Evolutionary conservation across 1,284 basidiomycete species (phyloP), one percentile per base, ranked within the genome.

Genomic region (Phylloboletellus chloephorus): DNA sequence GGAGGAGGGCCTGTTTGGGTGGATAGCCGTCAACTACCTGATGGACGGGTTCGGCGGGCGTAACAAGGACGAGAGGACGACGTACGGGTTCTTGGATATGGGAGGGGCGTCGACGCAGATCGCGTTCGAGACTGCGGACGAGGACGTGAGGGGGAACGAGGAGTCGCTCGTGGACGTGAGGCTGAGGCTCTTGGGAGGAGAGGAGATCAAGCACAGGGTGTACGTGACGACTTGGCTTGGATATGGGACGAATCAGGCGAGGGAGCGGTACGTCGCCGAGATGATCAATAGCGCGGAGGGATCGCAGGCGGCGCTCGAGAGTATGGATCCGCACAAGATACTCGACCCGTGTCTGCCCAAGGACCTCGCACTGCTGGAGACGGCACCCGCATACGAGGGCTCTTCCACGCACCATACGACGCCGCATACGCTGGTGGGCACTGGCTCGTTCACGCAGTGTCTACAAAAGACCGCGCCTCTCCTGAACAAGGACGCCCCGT

Each of bases 211-310:
- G 46, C 94, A 97, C 68, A 80, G 85, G 45, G 91, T 99, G 12
- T 99, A 98, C 52, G 94, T 97, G 37, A 96, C 95, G 36, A 98
- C 94, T 0, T 98, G 96, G 92, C 72, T 99, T 20, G 96, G 95
- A 5, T 99, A 95, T 60, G 96, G 96, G 16, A 98, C 96, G 25
- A 98, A 98, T 57, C 83, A 92, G 63, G 95, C 92, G 9, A 69
- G 95, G 49, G 88, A 96, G 57, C 82, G 94, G 41, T 98, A 98
- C 62, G 77, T 92, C 31, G 79, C 84, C 7, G 65, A 77, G 45
- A 68, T 77, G 8, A 71, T 91, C 43, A 65, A 69, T 39, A 68
- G 77, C 16, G 76, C 76, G 62, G 76, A 81, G 47, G 49, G 64
- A 12, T 57, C 52, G 19, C 51, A 57, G 35, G 15, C 31, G 10